A percentile compares a stretch with the other conserved stretches of the same genome.
Evolutionary conservation across 164 flowering plant genomes (phyloP).

Genomic region (Nelumbo lutea): DNA sequence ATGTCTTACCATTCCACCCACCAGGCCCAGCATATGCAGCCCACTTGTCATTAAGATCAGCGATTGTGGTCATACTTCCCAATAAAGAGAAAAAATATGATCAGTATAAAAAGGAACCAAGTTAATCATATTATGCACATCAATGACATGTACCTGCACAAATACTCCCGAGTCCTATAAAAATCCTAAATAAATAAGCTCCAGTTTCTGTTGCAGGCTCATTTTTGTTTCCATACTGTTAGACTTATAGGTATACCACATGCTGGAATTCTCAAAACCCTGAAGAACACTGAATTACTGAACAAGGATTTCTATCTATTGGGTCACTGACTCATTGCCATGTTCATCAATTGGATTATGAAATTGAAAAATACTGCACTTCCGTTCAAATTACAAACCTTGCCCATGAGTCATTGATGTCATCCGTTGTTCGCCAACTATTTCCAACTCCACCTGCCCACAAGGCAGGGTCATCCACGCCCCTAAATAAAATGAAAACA

Average conservation of each 20-base stretch:
- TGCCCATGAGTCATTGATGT: conserved; percentile 88
- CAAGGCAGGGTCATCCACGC: conserved; percentile 83
- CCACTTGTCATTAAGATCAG: conserved; percentile 95
- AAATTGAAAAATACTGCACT: neutral
- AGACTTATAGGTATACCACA: neutral
- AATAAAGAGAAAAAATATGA: conserved; percentile 8
- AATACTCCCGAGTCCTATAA: neutral
- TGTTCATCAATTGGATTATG: neutral
- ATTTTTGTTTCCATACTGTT: neutral
- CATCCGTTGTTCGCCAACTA: conserved; percentile 96
- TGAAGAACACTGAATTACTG: neutral
- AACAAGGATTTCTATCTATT: neutral
- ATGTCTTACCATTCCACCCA: conserved; percentile 92
- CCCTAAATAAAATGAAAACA: conserved; percentile 44
- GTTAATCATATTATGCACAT: neutral
- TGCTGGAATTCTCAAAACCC: neutral
- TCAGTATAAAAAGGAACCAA: conserved; percentile 6
- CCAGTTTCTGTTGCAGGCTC: neutral
- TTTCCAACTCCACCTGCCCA: conserved; percentile 90
- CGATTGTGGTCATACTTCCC: conserved; percentile 79
- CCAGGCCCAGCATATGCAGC: conserved; percentile 99
- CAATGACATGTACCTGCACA: neutral
- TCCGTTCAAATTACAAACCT: conserved; percentile 44
- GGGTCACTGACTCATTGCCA: neutral
- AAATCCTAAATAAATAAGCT: neutral